phyloP scores from a whole-genome alignment of 2,329 filamentous ascomycete genomes.

The Fusarium neocosmosporiellum region DNA sequence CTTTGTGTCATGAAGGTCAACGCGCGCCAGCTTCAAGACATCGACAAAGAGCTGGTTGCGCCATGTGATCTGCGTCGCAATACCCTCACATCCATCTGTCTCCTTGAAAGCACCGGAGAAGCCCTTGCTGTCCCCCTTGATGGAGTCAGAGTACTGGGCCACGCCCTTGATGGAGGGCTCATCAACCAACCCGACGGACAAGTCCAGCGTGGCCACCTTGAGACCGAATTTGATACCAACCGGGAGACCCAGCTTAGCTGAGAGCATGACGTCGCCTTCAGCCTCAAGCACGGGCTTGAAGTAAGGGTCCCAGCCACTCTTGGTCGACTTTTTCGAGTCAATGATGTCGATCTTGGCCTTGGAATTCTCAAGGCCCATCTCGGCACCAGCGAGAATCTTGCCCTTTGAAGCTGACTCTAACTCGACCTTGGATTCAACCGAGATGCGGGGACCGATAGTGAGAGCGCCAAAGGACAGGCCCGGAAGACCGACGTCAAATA shows the following conservation, averaged over 20 bases:
- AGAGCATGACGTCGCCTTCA: slow-evolving; percentile 39
- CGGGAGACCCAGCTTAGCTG: slow-evolving; percentile 44
- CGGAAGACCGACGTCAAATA: background rate
- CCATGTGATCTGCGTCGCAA: slow-evolving; percentile 43
- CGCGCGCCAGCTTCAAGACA: slow-evolving; percentile 40
- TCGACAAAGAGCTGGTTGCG: slow-evolving; percentile 42
- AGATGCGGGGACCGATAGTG: background rate
- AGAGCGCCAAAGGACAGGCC: background rate
- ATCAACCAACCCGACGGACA: background rate
- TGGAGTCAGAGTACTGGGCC: background rate
- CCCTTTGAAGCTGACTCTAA: slow-evolving; percentile 41
- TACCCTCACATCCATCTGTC: slow-evolving; percentile 40
- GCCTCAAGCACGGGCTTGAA: slow-evolving; percentile 46
- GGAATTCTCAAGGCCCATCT: slow-evolving; percentile 44
- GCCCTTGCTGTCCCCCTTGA: background rate
- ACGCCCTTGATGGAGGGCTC: background rate
- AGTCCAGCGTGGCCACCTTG: background rate
- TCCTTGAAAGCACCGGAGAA: slow-evolving; percentile 34
- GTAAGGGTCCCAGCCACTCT: slow-evolving; percentile 40
- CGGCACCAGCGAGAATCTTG: slow-evolving; percentile 44
- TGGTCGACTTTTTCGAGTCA: slow-evolving; percentile 27
- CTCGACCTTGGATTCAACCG: background rate
- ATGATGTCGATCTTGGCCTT: slow-evolving; percentile 39
- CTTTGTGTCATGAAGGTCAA: background rate
- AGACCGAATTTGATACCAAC: slow-evolving; percentile 37